A percentile compares a stretch with the other conserved stretches of the same genome.
Conservation (phyloP, 164 flowering plant species). For the Buxus sempervirens region DNA sequence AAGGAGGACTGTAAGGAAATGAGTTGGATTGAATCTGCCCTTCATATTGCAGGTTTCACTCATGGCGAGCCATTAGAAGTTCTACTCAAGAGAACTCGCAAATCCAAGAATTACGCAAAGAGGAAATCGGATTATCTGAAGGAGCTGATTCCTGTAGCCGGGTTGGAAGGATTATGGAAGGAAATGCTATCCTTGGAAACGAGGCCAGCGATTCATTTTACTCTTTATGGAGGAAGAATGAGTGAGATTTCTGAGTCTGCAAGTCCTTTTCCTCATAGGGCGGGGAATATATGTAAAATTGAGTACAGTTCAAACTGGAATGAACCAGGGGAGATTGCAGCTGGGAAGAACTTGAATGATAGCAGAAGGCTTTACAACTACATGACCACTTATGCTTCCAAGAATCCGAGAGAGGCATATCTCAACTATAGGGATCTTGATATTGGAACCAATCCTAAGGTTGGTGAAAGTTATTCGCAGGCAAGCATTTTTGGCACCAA, state of each 20-base stretch:
- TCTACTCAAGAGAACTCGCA: neutral
- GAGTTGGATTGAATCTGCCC: slow-evolving; percentile 14
- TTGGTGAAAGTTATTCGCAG: neutral
- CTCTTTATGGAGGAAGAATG: slow-evolving; percentile 10
- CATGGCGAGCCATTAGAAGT: neutral
- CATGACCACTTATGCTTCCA: slow-evolving; percentile 17
- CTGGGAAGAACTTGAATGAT: neutral
- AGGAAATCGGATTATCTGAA: neutral
- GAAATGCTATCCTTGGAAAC: neutral
- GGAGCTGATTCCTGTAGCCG: neutral
- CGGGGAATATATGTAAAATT: slow-evolving; percentile 5
- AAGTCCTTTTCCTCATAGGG: slow-evolving; percentile 11
- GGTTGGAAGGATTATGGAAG: neutral
- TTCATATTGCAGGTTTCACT: slow-evolving; percentile 6
- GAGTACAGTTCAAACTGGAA: neutral
- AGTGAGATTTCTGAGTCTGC: too few relatives aligned
- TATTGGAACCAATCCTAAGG: slow-evolving; percentile 7
- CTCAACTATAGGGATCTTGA: slow-evolving; percentile 25
- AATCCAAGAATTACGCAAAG: neutral
- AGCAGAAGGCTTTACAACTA: slow-evolving; percentile 14
- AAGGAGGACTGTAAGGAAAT: slow-evolving; percentile 6
- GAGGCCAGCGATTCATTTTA: neutral
- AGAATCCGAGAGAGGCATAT: slow-evolving; percentile 18
- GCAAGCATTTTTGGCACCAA: slow-evolving; percentile 11
- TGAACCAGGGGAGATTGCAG: neutral